Evolutionary conservation across 495 filamentous ascomycete genomes (phyloP), one percentile per base, ranked within the genome.

Genomic region (Melanomma pulvis-pyrius): DNA sequence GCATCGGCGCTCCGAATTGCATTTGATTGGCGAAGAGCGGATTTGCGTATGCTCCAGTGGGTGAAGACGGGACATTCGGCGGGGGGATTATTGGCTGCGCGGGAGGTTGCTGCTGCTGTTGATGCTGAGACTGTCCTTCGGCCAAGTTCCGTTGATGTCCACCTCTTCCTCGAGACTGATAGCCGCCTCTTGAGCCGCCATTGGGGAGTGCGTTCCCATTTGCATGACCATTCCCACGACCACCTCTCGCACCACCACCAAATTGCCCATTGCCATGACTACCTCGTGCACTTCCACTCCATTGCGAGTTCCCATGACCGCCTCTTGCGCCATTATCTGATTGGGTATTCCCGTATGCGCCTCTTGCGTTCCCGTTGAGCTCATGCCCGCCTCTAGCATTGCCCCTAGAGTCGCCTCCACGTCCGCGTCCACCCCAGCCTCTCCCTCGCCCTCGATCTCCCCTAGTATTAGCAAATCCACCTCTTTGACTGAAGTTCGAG

Each of bases 401-500:
- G 19, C 30, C 53, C 32, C 32, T 41, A 32, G 24, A 57, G 30
- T 50, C 25, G 17, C 59, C 51, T 12, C 72, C 70, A 4, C 67
- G 70, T 6, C 70, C 67, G 25, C 74, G 44, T 58, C 70, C 63
- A 21, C 30, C 36, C 24, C 28, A 32, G 41, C 39, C 51, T 17
- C 47, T 12, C 22, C 64, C 64, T 53, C 69, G 30, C 19, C 65
- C 69, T 29, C 68, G 7, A 59, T 39, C 63, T 22, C 63, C 63
- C 28, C 63, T 46, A 5, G 13, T 52, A 26, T 61, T 54, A 58
- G 53, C 39, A 28, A 59, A 34, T 17, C 63, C 60, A 9, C 66
- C 68, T 65, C 75, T 48, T 57, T 71, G 44, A 34, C 47, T 63
- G 30, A 65, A 39, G 28, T 44, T 46, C 30, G 34, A 41, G 19